Conservation (phyloP, 108 stramenopile genomes). For the Cylindrotheca closterium region DNA sequence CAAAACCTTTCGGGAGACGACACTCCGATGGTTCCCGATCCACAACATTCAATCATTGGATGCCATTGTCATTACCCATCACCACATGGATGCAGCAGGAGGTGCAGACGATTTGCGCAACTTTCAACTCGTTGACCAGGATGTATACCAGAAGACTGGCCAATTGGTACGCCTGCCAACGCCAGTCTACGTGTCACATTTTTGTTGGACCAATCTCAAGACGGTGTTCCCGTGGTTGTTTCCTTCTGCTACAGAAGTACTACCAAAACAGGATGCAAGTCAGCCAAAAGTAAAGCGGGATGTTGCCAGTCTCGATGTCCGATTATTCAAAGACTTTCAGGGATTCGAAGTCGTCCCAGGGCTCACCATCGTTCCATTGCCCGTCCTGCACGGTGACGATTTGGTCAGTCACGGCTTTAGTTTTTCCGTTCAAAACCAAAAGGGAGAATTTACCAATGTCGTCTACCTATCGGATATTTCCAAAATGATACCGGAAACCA, state of each 20-base stretch:
- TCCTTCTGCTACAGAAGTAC: slow-evolving; percentile 26
- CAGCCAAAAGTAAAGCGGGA: slow-evolving; percentile 48
- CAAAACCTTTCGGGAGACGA: slow-evolving; percentile 84
- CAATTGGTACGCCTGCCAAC: slow-evolving; percentile 38
- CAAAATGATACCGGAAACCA: slow-evolving; percentile 65
- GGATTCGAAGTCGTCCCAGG: slow-evolving; percentile 58
- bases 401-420: slow-evolving; percentile 77
- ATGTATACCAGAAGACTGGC: not conserved
- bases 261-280: slow-evolving; percentile 3
- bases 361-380: slow-evolving; percentile 71
- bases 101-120: slow-evolving; percentile 85
- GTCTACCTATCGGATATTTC: slow-evolving; percentile 87
- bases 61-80: slow-evolving; percentile 79
- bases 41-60: slow-evolving; percentile 54
- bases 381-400: slow-evolving; percentile 87
- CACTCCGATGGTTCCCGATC: slow-evolving; percentile 80
- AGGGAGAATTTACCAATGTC: slow-evolving; percentile 41
- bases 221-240: slow-evolving; percentile 73
- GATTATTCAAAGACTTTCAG: slow-evolving; percentile 50
- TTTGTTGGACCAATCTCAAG: slow-evolving; percentile 46
- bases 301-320: slow-evolving; percentile 68
- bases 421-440: slow-evolving; percentile 54
- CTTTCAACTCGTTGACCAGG: slow-evolving; percentile 48
- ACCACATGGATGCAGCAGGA: slow-evolving; percentile 82
- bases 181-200: slow-evolving; percentile 58